Conservation (phyloP, 345 rosid species). For the Dipteronia dyeriana region DNA sequence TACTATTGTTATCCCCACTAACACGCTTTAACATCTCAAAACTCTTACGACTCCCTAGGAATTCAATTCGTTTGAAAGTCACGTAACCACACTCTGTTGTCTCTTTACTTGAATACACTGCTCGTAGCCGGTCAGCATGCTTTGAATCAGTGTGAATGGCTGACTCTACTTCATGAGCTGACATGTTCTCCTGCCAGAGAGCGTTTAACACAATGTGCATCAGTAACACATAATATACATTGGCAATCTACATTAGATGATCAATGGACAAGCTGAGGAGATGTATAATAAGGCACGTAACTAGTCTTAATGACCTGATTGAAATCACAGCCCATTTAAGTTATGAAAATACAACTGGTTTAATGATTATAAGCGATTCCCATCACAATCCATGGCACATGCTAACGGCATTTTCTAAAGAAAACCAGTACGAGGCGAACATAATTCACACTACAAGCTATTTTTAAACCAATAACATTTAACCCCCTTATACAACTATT, state of each 20-base stretch:
- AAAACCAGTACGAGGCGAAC: too few species aligned
- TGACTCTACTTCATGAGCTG: slow-evolving; percentile 58
- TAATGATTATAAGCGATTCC: too few species aligned
- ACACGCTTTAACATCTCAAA: slow-evolving; percentile 87
- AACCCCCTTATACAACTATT: too few species aligned
- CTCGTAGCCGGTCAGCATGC: slow-evolving; percentile 79
- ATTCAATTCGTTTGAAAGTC: slow-evolving; percentile 65
- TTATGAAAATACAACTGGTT: neutral
- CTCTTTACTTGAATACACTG: slow-evolving; percentile 61
- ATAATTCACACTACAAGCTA: too few species aligned
- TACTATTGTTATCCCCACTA: slow-evolving; percentile 71
- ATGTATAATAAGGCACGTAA: neutral
- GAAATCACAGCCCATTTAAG: neutral
- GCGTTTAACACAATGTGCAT: neutral
- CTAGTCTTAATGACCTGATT: neutral
- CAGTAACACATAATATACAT: too few species aligned
- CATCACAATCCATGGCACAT: too few species aligned
- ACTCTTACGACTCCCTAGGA: slow-evolving; percentile 73
- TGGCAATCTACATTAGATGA: neutral
- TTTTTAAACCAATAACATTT: too few species aligned
- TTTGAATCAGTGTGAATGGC: slow-evolving; percentile 89
- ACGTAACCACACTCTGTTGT: slow-evolving; percentile 42
- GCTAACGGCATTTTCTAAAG: too few species aligned
- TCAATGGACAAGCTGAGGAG: neutral
- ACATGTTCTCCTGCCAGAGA: slow-evolving; percentile 66